Conservation (phyloP, 2,329 filamentous ascomycete genomes). For the Emmonsia crescens region DNA sequence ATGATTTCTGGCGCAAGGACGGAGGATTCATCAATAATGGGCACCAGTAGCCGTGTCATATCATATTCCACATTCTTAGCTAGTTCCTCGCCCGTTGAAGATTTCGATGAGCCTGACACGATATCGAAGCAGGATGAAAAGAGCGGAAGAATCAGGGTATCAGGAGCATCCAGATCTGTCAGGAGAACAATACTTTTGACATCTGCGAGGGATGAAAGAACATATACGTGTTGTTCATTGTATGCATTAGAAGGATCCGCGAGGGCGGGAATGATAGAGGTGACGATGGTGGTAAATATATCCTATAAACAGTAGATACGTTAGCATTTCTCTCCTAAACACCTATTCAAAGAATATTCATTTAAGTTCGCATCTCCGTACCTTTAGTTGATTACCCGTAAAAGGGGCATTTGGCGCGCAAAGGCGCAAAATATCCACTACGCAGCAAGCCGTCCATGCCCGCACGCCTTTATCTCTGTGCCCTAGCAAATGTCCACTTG, state of each 20-base stretch:
- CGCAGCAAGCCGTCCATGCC: slow-evolving; percentile 76
- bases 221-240: slow-evolving; percentile 85
- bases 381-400: slow-evolving; percentile 80
- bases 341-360: not conserved
- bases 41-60: slow-evolving; percentile 75
- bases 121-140: slow-evolving; percentile 91
- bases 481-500: slow-evolving; percentile 65
- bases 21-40: slow-evolving; percentile 74
- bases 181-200: slow-evolving; percentile 92
- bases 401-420: slow-evolving; percentile 94
- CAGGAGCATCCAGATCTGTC: slow-evolving; percentile 73
- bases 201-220: slow-evolving; percentile 76
- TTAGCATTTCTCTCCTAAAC: slow-evolving; percentile 9
- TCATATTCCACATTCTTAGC: slow-evolving; percentile 90
- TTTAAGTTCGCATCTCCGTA: slow-evolving; percentile 29
- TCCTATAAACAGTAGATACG: slow-evolving; percentile 46
- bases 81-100: slow-evolving; percentile 65
- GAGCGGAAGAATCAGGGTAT: slow-evolving; percentile 65
- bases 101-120: slow-evolving; percentile 65
- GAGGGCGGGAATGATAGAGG: slow-evolving; percentile 70
- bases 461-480: slow-evolving; percentile 93
- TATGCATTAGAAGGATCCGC: slow-evolving; percentile 81
- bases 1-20: slow-evolving; percentile 71
- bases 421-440: slow-evolving; percentile 85
- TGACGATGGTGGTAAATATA: slow-evolving; percentile 84